Evolutionary conservation across 2,329 filamentous ascomycete species (phyloP), one percentile per base, ranked within the genome.

Genomic region (Fusarium brevicatenulatum): DNA sequence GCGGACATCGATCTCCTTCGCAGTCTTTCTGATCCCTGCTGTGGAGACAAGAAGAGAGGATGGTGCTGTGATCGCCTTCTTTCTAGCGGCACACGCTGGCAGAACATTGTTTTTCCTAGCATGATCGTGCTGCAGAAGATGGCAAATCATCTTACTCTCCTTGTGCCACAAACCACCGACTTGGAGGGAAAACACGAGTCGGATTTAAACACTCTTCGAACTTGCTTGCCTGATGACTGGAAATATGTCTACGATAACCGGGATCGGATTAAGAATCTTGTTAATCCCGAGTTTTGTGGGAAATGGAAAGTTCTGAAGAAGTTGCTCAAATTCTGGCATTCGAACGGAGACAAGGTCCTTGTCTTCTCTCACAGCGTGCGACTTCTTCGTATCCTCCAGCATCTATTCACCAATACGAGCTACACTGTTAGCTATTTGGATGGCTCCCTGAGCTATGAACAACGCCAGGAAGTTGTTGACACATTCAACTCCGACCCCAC

Each of bases 231-330:
- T 0, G 86, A 92, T 40, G 85, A 86, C 5, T 98, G 94, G 93
- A 85, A 91, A 76, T 84, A 91, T 25, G 85, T 97, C 0, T 96
- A 95, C 78, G 85, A 86, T 16, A 89, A 92, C 25, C 89, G 94
- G 47, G 94, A 97, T 75, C 93, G 91, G 13, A 92, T 98, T 66
- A 83, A 93, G 56, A 93, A 92, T 75, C 91, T 95, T 56, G 92
- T 95, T 3, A 95, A 97, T 75, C 92, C 94, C 0, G 93, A 97
- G 64, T 98, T 95, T 73, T 99, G 96, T 78, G 96, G 96, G 7
- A 99, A 99, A 82, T 99, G 96, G 96, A 95, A 94, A 78, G 90
- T 99, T 2, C 82, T 99, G 36, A 93, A 91, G 80, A 95, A 94
- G 76, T 85, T 99, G 8, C 87, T 99, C 11, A 91, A 91, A 62